Conservation (phyloP, 257 asterid genomes). For the Jaltomata sinuosa region DNA sequence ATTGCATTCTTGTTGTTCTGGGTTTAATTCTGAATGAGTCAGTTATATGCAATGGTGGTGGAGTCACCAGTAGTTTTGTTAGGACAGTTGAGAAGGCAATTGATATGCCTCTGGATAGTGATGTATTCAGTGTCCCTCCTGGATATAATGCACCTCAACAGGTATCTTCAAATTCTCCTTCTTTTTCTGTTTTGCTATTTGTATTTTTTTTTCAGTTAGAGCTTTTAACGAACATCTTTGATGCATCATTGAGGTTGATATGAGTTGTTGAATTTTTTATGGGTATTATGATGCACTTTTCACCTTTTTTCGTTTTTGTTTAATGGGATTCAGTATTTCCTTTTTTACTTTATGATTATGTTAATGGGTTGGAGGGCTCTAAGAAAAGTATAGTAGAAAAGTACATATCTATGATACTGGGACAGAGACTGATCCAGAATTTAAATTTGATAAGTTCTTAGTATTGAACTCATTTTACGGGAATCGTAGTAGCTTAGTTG, state of each 20-base stretch:
- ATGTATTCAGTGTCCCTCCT: constrained; percentile 66
- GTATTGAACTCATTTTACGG: too few relatives aligned
- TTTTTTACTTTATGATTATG: background rate
- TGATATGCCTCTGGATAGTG: constrained; percentile 80
- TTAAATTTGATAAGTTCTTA: too few relatives aligned
- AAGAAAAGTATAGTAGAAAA: background rate
- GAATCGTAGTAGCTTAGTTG: too few relatives aligned
- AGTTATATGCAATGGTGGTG: constrained; percentile 56
- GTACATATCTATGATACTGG: background rate
- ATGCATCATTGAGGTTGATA: background rate
- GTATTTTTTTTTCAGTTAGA: background rate
- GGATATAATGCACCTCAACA: constrained; percentile 95
- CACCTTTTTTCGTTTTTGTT: background rate
- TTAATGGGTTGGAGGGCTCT: background rate
- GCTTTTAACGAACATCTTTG: background rate
- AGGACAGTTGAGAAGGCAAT: constrained; percentile 40
- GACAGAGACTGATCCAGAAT: too few relatives aligned
- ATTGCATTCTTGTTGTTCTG: constrained; percentile 19
- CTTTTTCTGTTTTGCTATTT: background rate
- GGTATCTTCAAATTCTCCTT: constrained; percentile 18
- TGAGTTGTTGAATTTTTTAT: background rate
- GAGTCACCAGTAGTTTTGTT: constrained; percentile 53
- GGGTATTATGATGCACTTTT: background rate
- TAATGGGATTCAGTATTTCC: background rate
- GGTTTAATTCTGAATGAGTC: constrained; percentile 31